Percentiles rank a stretch among this genome's conserved stretches.
Conservation (phyloP, 75 land plant genomes). For the Pseudotsuga menziesii region DNA sequence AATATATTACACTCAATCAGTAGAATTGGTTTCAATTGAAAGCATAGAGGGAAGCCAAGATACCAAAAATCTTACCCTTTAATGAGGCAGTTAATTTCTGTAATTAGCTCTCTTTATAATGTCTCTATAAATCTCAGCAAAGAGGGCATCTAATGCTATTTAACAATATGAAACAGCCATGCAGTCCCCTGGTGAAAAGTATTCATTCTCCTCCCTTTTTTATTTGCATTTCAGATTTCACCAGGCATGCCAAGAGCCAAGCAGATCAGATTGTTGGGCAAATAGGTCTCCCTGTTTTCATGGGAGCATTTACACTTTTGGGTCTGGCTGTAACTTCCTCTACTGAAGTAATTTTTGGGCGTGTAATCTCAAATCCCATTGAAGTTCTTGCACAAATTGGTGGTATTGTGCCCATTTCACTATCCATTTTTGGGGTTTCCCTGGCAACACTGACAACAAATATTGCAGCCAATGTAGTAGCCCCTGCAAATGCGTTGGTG, state of each 20-base stretch:
- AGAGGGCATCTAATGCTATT: neutral
- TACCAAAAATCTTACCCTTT: no score
- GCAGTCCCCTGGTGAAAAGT: neutral
- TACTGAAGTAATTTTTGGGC: conserved; percentile 38
- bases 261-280: conserved; percentile 51
- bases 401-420: conserved; percentile 12
- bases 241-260: conserved; percentile 40
- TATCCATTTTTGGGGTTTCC: conserved; percentile 38
- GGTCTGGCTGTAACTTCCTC: conserved; percentile 60
- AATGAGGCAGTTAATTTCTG: no score
- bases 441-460: conserved; percentile 52
- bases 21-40: no score
- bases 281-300: conserved; percentile 40
- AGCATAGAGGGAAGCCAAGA: no score
- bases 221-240: conserved; percentile 40
- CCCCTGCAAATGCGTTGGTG: conserved; percentile 48
- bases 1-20: no score
- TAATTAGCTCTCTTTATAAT: no score
- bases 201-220: conserved; percentile 8
- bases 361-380: conserved; percentile 41
- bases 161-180: neutral
- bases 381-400: conserved; percentile 28
- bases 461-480: conserved; percentile 59
- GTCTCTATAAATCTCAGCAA: no score
- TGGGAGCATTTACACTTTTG: conserved; percentile 35